A percentile compares a stretch with the other conserved stretches of the same genome.
Conservation (phyloP, 257 asterid genomes). For the Verbena officinalis region DNA sequence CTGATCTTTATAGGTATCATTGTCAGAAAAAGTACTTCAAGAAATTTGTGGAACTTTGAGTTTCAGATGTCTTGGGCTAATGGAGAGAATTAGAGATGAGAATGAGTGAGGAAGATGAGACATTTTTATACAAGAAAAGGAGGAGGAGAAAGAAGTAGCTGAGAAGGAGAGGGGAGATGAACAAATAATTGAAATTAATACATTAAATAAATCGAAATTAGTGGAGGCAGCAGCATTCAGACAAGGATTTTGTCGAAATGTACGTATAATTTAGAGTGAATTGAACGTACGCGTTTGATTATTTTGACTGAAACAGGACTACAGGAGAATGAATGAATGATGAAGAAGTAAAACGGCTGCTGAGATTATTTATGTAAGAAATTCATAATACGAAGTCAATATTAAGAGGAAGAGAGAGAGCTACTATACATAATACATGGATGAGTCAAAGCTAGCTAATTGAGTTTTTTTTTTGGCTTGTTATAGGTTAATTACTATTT, state of each 20-base stretch:
- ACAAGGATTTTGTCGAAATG: neutral
- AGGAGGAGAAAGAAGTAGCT: conserved; percentile 14
- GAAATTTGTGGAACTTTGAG: neutral
- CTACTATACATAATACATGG: too few relatives aligned
- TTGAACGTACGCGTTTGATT: conserved; percentile 33
- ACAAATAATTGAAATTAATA: neutral
- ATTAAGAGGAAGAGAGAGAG: too few relatives aligned
- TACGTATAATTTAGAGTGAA: neutral
- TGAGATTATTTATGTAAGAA: too few relatives aligned
- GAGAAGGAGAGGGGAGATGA: conserved; percentile 28
- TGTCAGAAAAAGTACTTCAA: too few relatives aligned
- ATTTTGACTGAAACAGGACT: conserved; percentile 20
- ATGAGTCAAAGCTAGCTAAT: too few relatives aligned
- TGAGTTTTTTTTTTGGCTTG: too few relatives aligned
- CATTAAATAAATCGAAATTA: neutral
- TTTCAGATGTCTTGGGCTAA: neutral
- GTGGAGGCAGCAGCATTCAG: neutral
- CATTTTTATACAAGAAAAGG: conserved; percentile 20
- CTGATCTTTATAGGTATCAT: conserved; percentile 39
- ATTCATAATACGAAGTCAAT: too few relatives aligned
- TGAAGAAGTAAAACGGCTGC: too few relatives aligned
- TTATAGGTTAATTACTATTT: too few relatives aligned
- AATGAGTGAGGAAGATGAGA: conserved; percentile 10
- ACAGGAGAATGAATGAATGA: too few relatives aligned
- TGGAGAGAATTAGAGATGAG: neutral